Evolutionary conservation across 306 rosid species (phyloP), one percentile per base, ranked within the genome.

Genomic region (Sicyos baderoa): DNA sequence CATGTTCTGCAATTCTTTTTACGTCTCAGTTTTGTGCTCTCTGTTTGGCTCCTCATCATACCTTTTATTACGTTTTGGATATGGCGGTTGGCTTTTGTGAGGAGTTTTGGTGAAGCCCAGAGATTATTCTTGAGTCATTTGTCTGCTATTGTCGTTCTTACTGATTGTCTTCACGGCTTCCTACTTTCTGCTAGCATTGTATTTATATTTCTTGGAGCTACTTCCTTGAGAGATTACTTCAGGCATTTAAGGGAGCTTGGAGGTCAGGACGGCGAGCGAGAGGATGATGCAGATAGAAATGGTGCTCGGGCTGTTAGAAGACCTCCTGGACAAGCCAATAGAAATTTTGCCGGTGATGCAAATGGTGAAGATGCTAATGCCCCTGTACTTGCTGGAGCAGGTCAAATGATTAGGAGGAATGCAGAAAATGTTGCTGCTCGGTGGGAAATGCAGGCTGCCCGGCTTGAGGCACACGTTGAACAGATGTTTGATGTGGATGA

Each of bases 401-500:
- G 96, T 73, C 99, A 86, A 85, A 83, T 87, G 51, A 80, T 90
- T 47, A 88, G 99, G 70, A 82, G 99, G 79, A 94, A 94, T 80
- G 96, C 95, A 60, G 99, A 90, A 82, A 90, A 94, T 76, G 96
- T 94, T 57, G 97, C 96, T 60, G 99, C 97, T 73, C 87, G 95
- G 64, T 94, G 95, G 97, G 99, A 94, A 85, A 82, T 91, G 88
- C 99, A 85, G 87, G 99, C 97, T 61, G 96, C 97, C 71, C 97
- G 97, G 61, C 91, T 90, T 76, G 99, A 94, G 77, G 99, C 99
- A 57, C 99, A 90, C 76, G 99, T 90, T 54, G 99, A 90, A 79
- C 98, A 93, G 80, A 94, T 94, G 86, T 90, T 94, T 85, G 99
- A 94, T 81, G 99, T 94, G 73, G 99, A 94, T 76, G 97, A 94